A percentile compares a stretch with the other conserved stretches of the same genome.
Conservation (phyloP, 768 basidiomycete species). For the Harrya chromipes region DNA sequence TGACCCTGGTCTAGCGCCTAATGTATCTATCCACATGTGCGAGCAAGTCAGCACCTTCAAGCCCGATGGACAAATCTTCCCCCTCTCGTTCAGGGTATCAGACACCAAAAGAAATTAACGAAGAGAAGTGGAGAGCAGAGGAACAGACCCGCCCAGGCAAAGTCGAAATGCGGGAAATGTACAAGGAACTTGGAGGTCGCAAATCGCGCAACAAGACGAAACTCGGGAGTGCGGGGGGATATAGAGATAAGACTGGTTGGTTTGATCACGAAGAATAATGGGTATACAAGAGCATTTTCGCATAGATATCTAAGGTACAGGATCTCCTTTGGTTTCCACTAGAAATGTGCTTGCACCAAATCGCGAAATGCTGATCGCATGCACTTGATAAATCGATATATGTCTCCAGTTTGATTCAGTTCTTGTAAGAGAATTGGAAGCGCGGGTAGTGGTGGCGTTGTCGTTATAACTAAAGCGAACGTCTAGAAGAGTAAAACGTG, state of each 20-base stretch:
- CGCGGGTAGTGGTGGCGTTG: slow-evolving; percentile 64
- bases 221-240: slow-evolving; percentile 57
- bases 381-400: slow-evolving; percentile 68
- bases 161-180: slow-evolving; percentile 84
- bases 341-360: slow-evolving; percentile 8
- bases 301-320: not conserved
- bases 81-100: slow-evolving; percentile 60
- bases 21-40: slow-evolving; percentile 40
- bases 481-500: not conserved
- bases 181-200: slow-evolving; percentile 86
- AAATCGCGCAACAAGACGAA: slow-evolving; percentile 76
- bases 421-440: slow-evolving; percentile 66
- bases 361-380: slow-evolving; percentile 55
- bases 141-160: slow-evolving; percentile 64
- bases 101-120: slow-evolving; percentile 74
- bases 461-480: slow-evolving; percentile 62
- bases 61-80: slow-evolving; percentile 47
- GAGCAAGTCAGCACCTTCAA: slow-evolving; percentile 41
- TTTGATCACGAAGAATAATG: slow-evolving; percentile 36
- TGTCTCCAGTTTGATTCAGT: slow-evolving; percentile 66
- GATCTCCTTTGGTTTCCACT: not conserved
- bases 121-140: slow-evolving; percentile 67
- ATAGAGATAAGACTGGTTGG: slow-evolving; percentile 82
- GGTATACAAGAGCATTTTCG: not conserved
- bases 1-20: slow-evolving; percentile 44